Evolutionary conservation across 306 rosid species (phyloP).

Genomic region (Parietaria judaica): DNA sequence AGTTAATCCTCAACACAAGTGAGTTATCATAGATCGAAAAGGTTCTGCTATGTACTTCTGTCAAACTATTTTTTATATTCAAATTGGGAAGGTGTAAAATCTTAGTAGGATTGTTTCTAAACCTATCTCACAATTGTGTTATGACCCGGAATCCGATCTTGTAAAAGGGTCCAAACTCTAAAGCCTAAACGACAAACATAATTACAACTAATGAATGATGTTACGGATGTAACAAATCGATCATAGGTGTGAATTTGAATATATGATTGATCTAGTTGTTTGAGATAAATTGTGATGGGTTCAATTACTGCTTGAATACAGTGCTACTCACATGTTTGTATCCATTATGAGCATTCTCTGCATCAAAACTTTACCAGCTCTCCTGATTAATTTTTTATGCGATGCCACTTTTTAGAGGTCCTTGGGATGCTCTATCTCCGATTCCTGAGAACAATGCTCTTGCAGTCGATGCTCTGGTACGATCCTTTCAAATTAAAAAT

Average conservation of each 20-base stretch:
- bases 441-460: constrained; percentile 94
- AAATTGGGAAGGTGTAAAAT: background rate
- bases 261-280: background rate
- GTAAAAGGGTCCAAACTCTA: no score
- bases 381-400: constrained; percentile 11
- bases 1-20: constrained; percentile 86
- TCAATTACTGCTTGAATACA: background rate
- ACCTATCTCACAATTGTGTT: background rate
- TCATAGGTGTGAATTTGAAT: background rate
- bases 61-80: background rate
- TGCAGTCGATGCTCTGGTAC: constrained; percentile 61
- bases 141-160: no score
- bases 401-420: constrained; percentile 62
- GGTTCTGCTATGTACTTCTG: background rate
- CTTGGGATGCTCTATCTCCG: constrained; percentile 97
- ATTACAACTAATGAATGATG: no score
- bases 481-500: constrained; percentile 7
- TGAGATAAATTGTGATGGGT: background rate
- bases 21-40: constrained; percentile 26
- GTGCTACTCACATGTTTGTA: background rate
- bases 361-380: background rate
- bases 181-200: no score
- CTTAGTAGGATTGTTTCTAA: background rate
- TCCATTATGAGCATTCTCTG: background rate
- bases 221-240: no score